These are phyloP conservation scores for Onygenales sp. DNA, from an alignment of 2,329 filamentous ascomycete species.

Conservation along the genomic window DNA sequence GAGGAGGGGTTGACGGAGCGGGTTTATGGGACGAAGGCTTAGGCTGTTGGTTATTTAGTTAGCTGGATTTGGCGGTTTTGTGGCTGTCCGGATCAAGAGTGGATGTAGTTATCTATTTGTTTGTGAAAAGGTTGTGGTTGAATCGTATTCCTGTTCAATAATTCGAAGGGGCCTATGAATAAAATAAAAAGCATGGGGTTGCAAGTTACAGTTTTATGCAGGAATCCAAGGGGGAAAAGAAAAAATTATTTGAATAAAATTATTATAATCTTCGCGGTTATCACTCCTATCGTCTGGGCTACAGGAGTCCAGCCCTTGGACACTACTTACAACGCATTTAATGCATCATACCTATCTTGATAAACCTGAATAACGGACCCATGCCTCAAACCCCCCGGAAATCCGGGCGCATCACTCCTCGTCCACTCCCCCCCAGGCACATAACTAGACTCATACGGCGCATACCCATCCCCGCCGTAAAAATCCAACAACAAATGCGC, in stretches of 20 bases:
- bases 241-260: background rate
- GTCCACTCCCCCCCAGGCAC: constrained; percentile 40
- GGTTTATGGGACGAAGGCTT: background rate
- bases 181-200: too few relatives aligned
- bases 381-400: constrained; percentile 43
- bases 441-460: constrained; percentile 39
- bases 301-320: background rate
- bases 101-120: too few relatives aligned
- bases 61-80: too few relatives aligned
- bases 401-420: constrained; percentile 32
- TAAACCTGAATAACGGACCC: constrained; percentile 43
- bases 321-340: constrained; percentile 16
- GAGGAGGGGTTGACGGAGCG: background rate
- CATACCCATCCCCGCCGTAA: constrained; percentile 40
- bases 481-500: constrained; percentile 43
- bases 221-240: too few relatives aligned
- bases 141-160: too few relatives aligned
- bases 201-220: too few relatives aligned
- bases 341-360: constrained; percentile 32
- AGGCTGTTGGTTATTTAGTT: constrained; percentile 1
- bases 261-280: background rate
- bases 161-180: too few relatives aligned
- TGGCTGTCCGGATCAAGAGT: too few relatives aligned
- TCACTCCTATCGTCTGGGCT: background rate
- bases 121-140: too few relatives aligned